Base-by-base conservation (phyloP, 1,139 yeast species). In the Suhomyces ambrosiae region DNA sequence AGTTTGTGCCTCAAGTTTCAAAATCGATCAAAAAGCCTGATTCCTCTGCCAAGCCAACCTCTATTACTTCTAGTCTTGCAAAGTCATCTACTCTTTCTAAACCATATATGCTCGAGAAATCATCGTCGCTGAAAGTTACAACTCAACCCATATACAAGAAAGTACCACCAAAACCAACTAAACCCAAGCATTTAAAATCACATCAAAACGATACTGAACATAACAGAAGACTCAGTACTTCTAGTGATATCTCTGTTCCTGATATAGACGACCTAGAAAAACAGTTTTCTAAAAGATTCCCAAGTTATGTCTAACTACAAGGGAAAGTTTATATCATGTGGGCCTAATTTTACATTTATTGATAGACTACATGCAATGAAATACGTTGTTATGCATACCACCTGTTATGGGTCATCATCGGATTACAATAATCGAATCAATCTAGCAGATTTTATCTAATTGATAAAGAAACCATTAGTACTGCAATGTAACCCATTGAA, bases 121-220 rank as follows among this genome's bases (percentile, higher is more conserved):
- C n/a, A n/a, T n/a, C n/a, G n/a, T n/a, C n/a, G n/a, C n/a, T n/a
- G n/a, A n/a, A n/a, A n/a, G n/a, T n/a, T n/a, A n/a, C n/a, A n/a
- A n/a, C n/a, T n/a, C n/a, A n/a, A n/a, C n/a, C n/a, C n/a, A n/a
- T n/a, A n/a, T n/a, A n/a, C 11, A 71, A 71, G 47, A 68, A 68
- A 23, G 76, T 81, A 4, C 85, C 85, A 8, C 82, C 85, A 10
- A 76, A 76, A 44, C 86, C 86, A 3, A 68, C 65, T 44, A 81
- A 82, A 46, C 88, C 89, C 2, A 53, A 54, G 3, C 75, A 77
- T 52, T 63, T 82, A 45, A 76, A 76, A 50, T 58, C 72, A 1
- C 22, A 16, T 7, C 38, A 34, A 17, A 39, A 35, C 3, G 33
- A 42, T 14, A 34, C 32, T 5, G 15, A 24, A 10, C 42, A 47